phyloP scores from a whole-genome alignment of 257 asterid species.

The Knoxia roxburghii region DNA sequence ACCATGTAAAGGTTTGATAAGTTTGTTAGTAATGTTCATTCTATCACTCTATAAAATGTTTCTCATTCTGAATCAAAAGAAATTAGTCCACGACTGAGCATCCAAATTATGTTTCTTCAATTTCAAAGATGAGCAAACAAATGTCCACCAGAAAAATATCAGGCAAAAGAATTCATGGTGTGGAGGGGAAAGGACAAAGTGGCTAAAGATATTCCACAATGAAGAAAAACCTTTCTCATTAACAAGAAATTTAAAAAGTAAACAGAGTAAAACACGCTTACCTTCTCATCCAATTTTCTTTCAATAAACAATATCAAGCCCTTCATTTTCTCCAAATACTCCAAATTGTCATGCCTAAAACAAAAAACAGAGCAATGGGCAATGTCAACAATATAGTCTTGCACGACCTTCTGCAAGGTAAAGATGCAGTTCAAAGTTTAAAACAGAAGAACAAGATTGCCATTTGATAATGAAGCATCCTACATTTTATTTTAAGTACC shows the following conservation, averaged over 20 bases:
- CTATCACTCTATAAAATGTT: not conserved
- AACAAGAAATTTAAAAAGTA: not conserved
- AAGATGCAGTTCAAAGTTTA: not conserved
- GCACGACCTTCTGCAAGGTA: not conserved
- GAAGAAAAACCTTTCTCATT: not conserved
- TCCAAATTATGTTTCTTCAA: not conserved
- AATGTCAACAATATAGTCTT: constrained; percentile 3
- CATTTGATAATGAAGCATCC: not conserved
- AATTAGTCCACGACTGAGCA: not conserved
- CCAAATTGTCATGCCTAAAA: constrained; percentile 93
- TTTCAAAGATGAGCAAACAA: not conserved
- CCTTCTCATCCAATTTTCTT: constrained; percentile 88
- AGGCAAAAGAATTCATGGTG: not conserved
- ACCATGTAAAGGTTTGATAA: not conserved
- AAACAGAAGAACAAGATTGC: not conserved
- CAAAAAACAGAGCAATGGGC: constrained; percentile 8
- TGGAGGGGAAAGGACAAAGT: not conserved
- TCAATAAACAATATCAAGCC: constrained; percentile 83
- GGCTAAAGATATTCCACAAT: not conserved
- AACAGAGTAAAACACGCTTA: constrained; percentile 13
- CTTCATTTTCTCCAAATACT: constrained; percentile 90
- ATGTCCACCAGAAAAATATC: not conserved
- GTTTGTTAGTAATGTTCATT: not conserved
- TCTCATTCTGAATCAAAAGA: not conserved
- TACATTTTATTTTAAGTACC: not conserved